Percentiles rank a stretch among this genome's conserved stretches.
Conservation (phyloP, 352 stramenopile species). For the Phytophthora boehmeriae region DNA sequence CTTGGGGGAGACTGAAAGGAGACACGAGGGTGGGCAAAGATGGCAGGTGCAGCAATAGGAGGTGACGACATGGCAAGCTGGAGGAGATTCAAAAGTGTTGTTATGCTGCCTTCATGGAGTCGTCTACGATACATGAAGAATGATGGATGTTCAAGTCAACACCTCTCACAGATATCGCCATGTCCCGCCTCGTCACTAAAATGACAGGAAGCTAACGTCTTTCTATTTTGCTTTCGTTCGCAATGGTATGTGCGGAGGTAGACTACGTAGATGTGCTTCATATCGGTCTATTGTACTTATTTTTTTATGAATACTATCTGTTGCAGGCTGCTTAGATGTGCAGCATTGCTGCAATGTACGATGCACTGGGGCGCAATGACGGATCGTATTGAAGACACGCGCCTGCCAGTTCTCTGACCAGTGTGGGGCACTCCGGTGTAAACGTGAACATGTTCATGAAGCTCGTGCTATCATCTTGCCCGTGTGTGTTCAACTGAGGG, state of each 20-base stretch:
- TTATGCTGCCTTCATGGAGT: neutral
- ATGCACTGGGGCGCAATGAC: slow-evolving; percentile 68
- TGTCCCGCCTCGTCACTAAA: slow-evolving; percentile 5
- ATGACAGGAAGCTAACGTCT: too few relatives aligned
- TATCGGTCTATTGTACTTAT: slow-evolving; percentile 33
- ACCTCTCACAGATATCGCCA: slow-evolving; percentile 18
- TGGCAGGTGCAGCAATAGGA: neutral
- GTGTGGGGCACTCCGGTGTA: slow-evolving; percentile 61
- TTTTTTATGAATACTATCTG: slow-evolving; percentile 29
- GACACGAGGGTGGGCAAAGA: neutral
- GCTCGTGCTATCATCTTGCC: slow-evolving; percentile 37
- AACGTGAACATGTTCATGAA: slow-evolving; percentile 73
- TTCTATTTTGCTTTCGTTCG: too few relatives aligned
- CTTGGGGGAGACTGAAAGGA: neutral
- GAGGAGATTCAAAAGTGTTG: slow-evolving; percentile 15
- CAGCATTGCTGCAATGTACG: slow-evolving; percentile 80
- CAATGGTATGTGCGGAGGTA: too few relatives aligned
- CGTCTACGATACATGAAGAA: slow-evolving; percentile 3
- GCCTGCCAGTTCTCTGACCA: slow-evolving; percentile 59
- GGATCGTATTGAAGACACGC: slow-evolving; percentile 77
- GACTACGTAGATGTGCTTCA: neutral
- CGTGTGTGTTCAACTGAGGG: slow-evolving; percentile 23
- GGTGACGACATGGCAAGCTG: slow-evolving; percentile 10
- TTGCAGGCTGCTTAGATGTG: slow-evolving; percentile 33
- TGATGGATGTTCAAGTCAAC: slow-evolving; percentile 3